Base-by-base conservation (phyloP, 768 basidiomycete species). In the Galerina sulciceps region DNA sequence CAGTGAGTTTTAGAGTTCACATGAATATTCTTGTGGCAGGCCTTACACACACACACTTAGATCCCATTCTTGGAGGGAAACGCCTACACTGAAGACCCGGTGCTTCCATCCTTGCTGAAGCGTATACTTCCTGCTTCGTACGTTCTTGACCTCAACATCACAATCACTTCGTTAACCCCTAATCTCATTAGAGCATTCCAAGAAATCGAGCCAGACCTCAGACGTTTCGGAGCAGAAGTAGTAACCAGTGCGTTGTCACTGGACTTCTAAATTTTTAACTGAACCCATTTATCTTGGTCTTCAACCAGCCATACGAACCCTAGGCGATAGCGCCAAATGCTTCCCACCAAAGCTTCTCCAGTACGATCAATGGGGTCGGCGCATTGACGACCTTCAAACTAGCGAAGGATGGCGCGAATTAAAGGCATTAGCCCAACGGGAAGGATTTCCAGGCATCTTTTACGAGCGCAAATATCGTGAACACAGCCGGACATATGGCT, bases 311-410 rank as follows among this genome's bases (percentile, higher is more conserved):
- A 76, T 90, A 46, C 84, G 87, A 18, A 71, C 75, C 1, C 68
- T 90, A 45, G 78, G 76, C n/a, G 68, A 70, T n/a, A 75, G 75
- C 35, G 68, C 65, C 22, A 79, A 77, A 18, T 75, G 81, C 1
- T 67, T 71, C 2, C 81, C 82, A 17, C 86, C 88, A 0, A 75
- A 69, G 10, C 70, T 93, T 18, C 78, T 78, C 0, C 91, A 92
- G 69, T 93, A 90, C 66, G 79, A 91, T 64, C 85, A 90, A 61
- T 92, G 85, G 86, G 90, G 90, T 0, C 82, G 86, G 10, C 70
- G 80, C 20, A 73, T 91, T 8, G 90, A 93, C 68, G 71, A 75
- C 4, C 79, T 94, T 0, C 76, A 85, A 38, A 90, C 89, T 1
- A 87, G 86, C 15, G 89, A 91, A 66, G 88, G 85, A 0, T 93